Evolutionary conservation across 257 asterid genomes (phyloP), one percentile per base, ranked within the genome.

Genomic region (Solanum raphanifolium): DNA sequence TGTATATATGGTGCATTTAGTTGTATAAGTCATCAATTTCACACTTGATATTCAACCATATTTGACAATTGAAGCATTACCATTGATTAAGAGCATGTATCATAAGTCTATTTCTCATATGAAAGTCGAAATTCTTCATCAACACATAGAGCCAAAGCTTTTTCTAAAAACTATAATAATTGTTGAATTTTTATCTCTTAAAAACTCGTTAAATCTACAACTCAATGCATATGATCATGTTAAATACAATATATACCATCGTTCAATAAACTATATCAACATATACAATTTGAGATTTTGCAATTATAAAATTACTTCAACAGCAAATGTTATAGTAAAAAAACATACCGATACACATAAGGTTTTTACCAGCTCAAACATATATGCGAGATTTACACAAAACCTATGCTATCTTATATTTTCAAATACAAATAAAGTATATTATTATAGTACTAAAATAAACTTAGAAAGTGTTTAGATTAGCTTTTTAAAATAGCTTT

Each of bases 121-220:
- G 2, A 58, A 21, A 0, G 1, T 21, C 2, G 0, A 20, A 58
- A 58, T 20, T 58, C 27, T 58, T 7, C 27, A 21, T 58, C 0
- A 21, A 58, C 10, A 20, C 5, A 58, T 20, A 58, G 1, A 58
- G 5, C 5, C 27, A 0, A 58, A 58, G 12, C 0, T 7, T 21
- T 58, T 58, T 58, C 2, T 8, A 21, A 8, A 58, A 58, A 58
- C 12, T 3, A 0, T 21, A 3, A 58, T 1, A 58, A 58, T 58
- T 21, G 5, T 58, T 20, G 27, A 58, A 0, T 3, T 58, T 58
- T 55, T 58, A 20, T 58, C 0, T 0, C 66, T 8, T 7, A 8
- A 21, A 58, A 58, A 7, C 10, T 58, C 68, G 4, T 58, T 58
- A 20, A 58, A 21, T 58, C 68, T 0, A 58, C 1, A 21, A 7